Evolutionary conservation across 148 eudicot genomes (phyloP).

Genomic region (Vaccinium corymbosum): DNA sequence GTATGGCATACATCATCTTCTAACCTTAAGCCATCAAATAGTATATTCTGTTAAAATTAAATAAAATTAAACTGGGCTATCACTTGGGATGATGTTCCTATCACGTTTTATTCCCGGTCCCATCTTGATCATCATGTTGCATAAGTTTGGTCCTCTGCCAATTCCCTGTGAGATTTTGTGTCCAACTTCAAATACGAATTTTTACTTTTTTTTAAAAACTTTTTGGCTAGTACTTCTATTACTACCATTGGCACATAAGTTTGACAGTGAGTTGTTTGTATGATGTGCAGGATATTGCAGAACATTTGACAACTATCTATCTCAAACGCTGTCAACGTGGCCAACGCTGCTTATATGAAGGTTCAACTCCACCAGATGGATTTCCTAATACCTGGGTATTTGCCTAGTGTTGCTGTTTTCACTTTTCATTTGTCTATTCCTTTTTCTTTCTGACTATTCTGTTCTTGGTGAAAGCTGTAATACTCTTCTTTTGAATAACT

Average conservation of each 20-base stretch:
- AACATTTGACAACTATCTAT: conserved; percentile 84
- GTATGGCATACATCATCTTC: background rate
- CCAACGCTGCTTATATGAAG: conserved; percentile 89
- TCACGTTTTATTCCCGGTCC: background rate
- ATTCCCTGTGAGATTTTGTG: background rate
- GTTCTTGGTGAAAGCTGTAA: background rate
- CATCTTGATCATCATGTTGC: background rate
- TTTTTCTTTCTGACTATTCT: no score
- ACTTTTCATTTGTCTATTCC: background rate
- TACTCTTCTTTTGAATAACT: conserved; percentile 5
- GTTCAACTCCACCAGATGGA: conserved; percentile 84
- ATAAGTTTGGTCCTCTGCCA: background rate
- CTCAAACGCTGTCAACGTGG: conserved; percentile 90
- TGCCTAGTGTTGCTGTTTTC: conserved; percentile 2
- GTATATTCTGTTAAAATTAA: background rate
- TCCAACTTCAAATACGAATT: background rate
- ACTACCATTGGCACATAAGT: background rate
- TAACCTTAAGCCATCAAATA: background rate
- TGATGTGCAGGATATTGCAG: conserved; percentile 82
- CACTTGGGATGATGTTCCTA: background rate
- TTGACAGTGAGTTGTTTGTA: background rate
- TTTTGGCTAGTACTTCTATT: background rate
- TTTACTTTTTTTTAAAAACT: background rate
- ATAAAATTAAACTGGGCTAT: background rate
- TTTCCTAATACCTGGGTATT: conserved; percentile 93